A percentile compares a stretch with the other conserved stretches of the same genome.
phyloP scores from a whole-genome alignment of 768 basidiomycete genomes.

The Mycena floridula region DNA sequence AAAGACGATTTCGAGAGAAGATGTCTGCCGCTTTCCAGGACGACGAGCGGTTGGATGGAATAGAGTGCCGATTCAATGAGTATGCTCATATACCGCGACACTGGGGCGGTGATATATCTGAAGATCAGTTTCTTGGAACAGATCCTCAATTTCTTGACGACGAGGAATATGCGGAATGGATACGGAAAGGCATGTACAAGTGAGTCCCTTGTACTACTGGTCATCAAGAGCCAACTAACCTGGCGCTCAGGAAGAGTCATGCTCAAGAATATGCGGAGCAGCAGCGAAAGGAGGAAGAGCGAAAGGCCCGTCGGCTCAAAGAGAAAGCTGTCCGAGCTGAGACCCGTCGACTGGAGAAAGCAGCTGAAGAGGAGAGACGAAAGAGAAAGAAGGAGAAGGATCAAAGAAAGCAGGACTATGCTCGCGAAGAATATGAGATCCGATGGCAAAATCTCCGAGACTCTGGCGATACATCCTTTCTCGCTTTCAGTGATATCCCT shows the following conservation, averaged over 20 bases:
- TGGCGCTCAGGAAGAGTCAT: conserved; percentile 51
- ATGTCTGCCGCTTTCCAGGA: conserved; percentile 68
- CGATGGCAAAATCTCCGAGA: conserved; percentile 46
- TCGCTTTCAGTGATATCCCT: conserved; percentile 59
- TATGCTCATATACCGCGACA: conserved; percentile 71
- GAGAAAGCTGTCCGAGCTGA: conserved; percentile 51
- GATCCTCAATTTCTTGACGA: conserved; percentile 63
- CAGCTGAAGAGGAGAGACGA: conserved; percentile 46
- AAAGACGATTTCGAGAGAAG: conserved; percentile 63
- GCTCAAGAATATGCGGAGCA: conserved; percentile 62
- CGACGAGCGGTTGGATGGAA: conserved; percentile 58
- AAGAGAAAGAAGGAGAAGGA: conserved; percentile 44
- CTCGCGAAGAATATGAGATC: conserved; percentile 47
- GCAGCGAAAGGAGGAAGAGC: conserved; percentile 40
- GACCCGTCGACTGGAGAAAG: conserved; percentile 41
- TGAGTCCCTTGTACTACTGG: conserved; percentile 23
- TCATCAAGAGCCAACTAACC: conserved; percentile 2
- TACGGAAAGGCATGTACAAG: conserved; percentile 83
- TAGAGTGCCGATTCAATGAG: conserved; percentile 60
- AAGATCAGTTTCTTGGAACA: conserved; percentile 21
- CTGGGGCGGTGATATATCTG: conserved; percentile 34
- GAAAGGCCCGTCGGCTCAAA: conserved; percentile 40
- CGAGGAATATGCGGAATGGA: conserved; percentile 85
- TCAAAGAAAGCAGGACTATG: conserved; percentile 33
- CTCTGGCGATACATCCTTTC: conserved; percentile 8